Evolutionary conservation across 2,329 filamentous ascomycete species (phyloP).

Genomic region (Cryphonectria radicalis): DNA sequence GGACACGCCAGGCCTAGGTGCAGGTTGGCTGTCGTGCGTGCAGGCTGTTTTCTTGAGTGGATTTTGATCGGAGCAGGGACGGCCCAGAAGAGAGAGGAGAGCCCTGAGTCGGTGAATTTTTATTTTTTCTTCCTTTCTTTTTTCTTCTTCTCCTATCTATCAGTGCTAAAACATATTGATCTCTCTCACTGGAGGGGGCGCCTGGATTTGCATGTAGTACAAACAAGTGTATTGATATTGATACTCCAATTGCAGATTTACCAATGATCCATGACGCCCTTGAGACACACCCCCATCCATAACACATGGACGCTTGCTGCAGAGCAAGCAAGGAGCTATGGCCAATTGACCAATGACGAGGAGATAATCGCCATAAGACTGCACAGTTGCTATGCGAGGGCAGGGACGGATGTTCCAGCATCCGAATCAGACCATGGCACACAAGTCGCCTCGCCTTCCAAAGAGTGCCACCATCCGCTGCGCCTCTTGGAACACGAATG

Average conservation of each 20-base stretch:
- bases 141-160: neutral
- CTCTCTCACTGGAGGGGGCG: neutral
- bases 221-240: neutral
- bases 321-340: constrained; percentile 2
- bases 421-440: constrained; percentile 10
- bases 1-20: too few species aligned
- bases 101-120: neutral
- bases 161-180: neutral
- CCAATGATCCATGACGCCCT: neutral
- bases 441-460: neutral
- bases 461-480: neutral
- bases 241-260: neutral
- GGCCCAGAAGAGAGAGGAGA: neutral
- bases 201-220: neutral
- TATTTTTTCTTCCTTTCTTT: neutral
- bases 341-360: neutral
- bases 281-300: neutral
- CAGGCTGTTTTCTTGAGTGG: neutral
- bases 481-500: neutral
- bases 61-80: neutral
- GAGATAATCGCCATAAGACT: neutral
- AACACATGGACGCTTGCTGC: neutral
- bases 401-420: constrained; percentile 3
- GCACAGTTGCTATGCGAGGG: neutral
- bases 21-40: neutral